Evolutionary conservation across 305 asterid genomes (phyloP), one percentile per base, ranked within the genome.

Genomic region (Euphrasia arctica): DNA sequence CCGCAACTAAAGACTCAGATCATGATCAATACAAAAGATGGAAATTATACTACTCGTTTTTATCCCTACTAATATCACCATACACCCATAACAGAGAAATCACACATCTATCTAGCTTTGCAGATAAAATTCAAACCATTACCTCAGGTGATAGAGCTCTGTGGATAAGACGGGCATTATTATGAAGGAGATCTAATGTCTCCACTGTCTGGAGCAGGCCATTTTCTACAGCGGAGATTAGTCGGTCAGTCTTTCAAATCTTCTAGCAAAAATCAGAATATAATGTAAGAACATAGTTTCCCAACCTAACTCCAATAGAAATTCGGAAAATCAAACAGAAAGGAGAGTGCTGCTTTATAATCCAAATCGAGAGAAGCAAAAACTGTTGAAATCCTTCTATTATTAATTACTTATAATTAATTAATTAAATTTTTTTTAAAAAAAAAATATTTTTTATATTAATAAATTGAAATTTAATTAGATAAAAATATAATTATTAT

Each of bases 91-190:
- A 77, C 34, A 75, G 41, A 54, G 70, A 34, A 51, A 3, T 54
- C 12, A 31, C 29, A 47, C 51, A 56, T 47, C 62, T 64, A 36
- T 42, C 27, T 48, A 25, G 22, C 22, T 18, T 25, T 54, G 64
- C 60, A 68, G 67, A 29, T 4, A 27, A 56, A 22, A 74, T 14
- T 66, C 9, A 69, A 63, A 67, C 45, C 41, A 60, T 28, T 56
- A 90, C 99, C 99, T 88, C 97, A 25, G 99, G 99, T 34, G 97
- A 83, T 74, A 93, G 73, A 77, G 91, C 87, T 69, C 95, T 80
- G 77, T 93, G 99, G 70, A 93, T 76, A 62, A 93, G 95, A 63
- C 76, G 89, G 54, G 99, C 99, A 78, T 93, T 93, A 84, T 81
- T 88, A 69, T 93, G 99, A 60, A 93, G 87, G 77, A 93, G 90